Base-by-base conservation (phyloP, 768 basidiomycete genomes). In the Porphyrellus cyaneotinctus region DNA sequence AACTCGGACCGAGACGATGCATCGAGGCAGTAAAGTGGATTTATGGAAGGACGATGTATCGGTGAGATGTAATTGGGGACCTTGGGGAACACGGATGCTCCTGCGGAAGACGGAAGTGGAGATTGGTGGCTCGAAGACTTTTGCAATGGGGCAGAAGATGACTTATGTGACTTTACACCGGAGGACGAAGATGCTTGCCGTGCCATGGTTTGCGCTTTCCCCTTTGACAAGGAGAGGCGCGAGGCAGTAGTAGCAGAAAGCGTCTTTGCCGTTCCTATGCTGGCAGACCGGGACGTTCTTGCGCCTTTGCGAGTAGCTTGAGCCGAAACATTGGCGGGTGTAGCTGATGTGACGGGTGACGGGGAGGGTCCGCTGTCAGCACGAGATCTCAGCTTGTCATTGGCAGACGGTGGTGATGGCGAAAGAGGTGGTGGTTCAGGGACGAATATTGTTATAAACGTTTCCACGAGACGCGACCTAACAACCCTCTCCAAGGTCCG, bases 41-140 rank as follows among this genome's bases (percentile, higher is more conserved):
- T 89, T 1, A 87, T 93, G 1, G 93, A 95, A 5, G 91, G 87
- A 22, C 74, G 77, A 65, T 93, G 92, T 44, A 90, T 76, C 0
- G 81, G 77, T 2, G 93, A 95, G 43, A 92, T 77, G 66, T 84
- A 94, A 62, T 88, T 80, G 3, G 88, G 83, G 11, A 69, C 63
- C 38, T 58, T 51, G 12, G 57, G 61, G 33, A 57, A 59, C 15
- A 45, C 39, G 46, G 36, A 44, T 31, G 49, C 43, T 47, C 54
- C 53, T 23, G 57, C 10, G 23, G 63, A 52, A 23, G 60, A 58
- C 23, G 57, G 49, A 39, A 62, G 63, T 6, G 67, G 52, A 3
- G 59, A 53, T 20, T 61, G 65, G 18, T 68, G 63, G 51, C 57
- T 61, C 18, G 58, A 52, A 30, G 68, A 57, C 51, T 55, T 67